Percentiles rank a stretch among this genome's conserved stretches.
These are phyloP conservation scores for Chrysanthemum makinoi DNA, from an alignment of 129 eudicot genomes.

Conservation along the genomic window DNA sequence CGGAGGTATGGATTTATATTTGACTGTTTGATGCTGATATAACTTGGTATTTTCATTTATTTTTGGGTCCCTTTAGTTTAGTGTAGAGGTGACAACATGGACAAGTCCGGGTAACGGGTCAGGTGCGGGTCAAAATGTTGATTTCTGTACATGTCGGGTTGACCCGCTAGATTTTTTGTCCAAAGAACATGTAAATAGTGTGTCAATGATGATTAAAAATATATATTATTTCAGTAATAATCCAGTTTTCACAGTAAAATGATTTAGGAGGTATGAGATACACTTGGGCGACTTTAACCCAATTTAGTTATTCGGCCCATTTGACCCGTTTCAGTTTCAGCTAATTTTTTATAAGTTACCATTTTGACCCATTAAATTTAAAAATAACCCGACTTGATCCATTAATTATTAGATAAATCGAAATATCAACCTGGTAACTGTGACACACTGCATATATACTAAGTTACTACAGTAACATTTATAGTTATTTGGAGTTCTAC, in stretches of 20 bases:
- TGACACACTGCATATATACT: too few species aligned
- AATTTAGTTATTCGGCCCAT: too few species aligned
- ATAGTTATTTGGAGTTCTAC: neutral
- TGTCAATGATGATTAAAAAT: neutral
- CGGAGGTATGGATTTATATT: slow-evolving; percentile 58
- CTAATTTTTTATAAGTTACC: neutral
- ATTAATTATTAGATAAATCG: neutral
- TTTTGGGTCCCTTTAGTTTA: neutral
- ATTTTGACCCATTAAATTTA: neutral
- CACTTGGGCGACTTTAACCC: neutral
- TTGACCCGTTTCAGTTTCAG: neutral
- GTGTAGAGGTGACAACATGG: neutral
- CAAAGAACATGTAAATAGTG: neutral
- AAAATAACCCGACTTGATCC: neutral
- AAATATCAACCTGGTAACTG: neutral
- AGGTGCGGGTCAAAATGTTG: too few species aligned
- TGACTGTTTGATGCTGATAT: slow-evolving; percentile 4
- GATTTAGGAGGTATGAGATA: neutral
- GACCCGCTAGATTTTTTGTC: too few species aligned
- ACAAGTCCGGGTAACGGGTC: neutral
- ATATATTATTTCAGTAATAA: neutral
- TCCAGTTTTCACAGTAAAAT: neutral
- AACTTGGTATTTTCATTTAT: neutral
- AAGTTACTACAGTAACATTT: too few species aligned
- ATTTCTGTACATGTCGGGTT: too few species aligned